A percentile compares a stretch with the other conserved stretches of the same genome.
Evolutionary conservation across 2,329 filamentous ascomycete species (phyloP).

Genomic region (Aspergillus sclerotialis): DNA sequence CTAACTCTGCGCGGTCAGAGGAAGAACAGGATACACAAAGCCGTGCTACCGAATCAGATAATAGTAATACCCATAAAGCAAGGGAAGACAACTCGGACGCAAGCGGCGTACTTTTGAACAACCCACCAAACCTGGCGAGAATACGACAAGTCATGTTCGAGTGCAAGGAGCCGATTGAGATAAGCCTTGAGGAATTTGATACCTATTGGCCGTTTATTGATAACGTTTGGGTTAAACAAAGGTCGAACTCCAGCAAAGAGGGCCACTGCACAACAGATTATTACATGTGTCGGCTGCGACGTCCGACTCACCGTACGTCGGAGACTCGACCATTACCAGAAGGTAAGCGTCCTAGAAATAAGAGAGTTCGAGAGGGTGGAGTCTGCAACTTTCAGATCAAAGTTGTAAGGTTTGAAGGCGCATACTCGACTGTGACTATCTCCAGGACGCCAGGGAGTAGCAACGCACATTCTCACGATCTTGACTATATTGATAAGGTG

Average conservation of each 20-base stretch:
- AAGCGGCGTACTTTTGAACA: slow-evolving; percentile 35
- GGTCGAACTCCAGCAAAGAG: slow-evolving; percentile 35
- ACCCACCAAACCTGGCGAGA: slow-evolving; percentile 36
- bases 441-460: slow-evolving; percentile 35
- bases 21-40: no score
- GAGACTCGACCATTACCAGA: slow-evolving; percentile 37
- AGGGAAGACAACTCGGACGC: no score
- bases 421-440: slow-evolving; percentile 38
- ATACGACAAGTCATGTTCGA: slow-evolving; percentile 40
- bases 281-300: slow-evolving; percentile 41
- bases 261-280: slow-evolving; percentile 39
- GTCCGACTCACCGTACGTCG: slow-evolving; percentile 31
- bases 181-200: slow-evolving; percentile 40
- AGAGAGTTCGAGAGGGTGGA: slow-evolving; percentile 38
- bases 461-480: slow-evolving; percentile 37
- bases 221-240: slow-evolving; percentile 45
- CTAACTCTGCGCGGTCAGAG: no score
- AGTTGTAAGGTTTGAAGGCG: slow-evolving; percentile 38
- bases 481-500: slow-evolving; percentile 42
- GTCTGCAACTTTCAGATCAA: slow-evolving; percentile 44
- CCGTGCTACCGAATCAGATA: no score
- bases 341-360: slow-evolving; percentile 40
- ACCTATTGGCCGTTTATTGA: slow-evolving; percentile 44
- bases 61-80: no score
- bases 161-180: slow-evolving; percentile 40